These are phyloP conservation scores for Celoporthe dispersa DNA, from an alignment of 2,329 filamentous ascomycete genomes.

Conservation along the genomic window DNA sequence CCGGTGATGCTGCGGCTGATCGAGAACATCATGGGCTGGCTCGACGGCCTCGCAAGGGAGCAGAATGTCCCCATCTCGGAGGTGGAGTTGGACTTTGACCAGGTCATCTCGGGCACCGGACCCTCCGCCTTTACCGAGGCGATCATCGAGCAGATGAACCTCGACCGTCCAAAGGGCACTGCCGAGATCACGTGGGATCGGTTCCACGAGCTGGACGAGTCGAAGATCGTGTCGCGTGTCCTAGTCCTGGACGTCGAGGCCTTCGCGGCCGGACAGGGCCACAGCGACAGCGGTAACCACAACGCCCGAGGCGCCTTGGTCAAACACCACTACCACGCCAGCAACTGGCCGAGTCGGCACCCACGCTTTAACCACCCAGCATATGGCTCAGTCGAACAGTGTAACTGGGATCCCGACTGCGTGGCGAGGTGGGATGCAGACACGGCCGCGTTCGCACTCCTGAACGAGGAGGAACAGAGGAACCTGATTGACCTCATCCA, in stretches of 20 bases:
- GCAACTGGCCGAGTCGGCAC: conserved; percentile 70
- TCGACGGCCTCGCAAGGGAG: conserved; percentile 60
- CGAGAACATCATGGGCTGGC: conserved; percentile 70
- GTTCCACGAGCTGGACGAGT: conserved; percentile 70
- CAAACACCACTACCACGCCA: conserved; percentile 77
- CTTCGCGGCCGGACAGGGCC: conserved; percentile 73
- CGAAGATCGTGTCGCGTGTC: conserved; percentile 65
- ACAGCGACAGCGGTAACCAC: conserved; percentile 74
- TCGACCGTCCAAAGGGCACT: conserved; percentile 37
- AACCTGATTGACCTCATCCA: conserved; percentile 47
- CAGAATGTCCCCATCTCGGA: conserved; percentile 64
- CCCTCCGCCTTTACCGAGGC: conserved; percentile 72
- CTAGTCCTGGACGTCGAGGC: conserved; percentile 73
- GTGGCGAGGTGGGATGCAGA: conserved; percentile 69
- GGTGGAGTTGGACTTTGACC: conserved; percentile 71
- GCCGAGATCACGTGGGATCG: conserved; percentile 61
- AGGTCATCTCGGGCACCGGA: conserved; percentile 74
- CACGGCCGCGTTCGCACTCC: conserved; percentile 61
- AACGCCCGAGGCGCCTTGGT: conserved; percentile 68
- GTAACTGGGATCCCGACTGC: conserved; percentile 71
- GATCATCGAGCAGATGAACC: conserved; percentile 67
- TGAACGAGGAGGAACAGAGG: conserved; percentile 64
- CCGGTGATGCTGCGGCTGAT: conserved; percentile 71
- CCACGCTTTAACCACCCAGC: conserved; percentile 70
- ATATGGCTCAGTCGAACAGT: conserved; percentile 71